A percentile compares a stretch with the other conserved stretches of the same genome.
These are phyloP conservation scores for Xylariomycetidae sp. DNA, from an alignment of 2,329 filamentous ascomycete genomes.

Conservation along the genomic window DNA sequence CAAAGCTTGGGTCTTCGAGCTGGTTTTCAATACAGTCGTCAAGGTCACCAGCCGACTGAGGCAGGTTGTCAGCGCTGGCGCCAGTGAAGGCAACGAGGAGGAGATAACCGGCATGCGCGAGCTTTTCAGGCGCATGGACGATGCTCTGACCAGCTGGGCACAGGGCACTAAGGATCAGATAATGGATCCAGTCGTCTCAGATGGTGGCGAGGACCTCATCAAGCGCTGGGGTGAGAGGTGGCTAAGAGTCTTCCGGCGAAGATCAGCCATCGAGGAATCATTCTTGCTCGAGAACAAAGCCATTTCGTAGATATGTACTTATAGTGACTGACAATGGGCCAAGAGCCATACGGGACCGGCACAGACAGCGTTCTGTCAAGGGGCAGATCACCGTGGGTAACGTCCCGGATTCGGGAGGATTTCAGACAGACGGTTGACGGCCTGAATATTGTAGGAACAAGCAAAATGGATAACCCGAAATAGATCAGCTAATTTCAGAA, in stretches of 20 bases:
- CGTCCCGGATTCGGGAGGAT: too few species aligned
- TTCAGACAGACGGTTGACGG: too few species aligned
- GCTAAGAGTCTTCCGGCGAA: slow-evolving; percentile 78
- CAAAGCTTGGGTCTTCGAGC: slow-evolving; percentile 77
- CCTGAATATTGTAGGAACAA: too few species aligned
- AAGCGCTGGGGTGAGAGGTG: slow-evolving; percentile 80
- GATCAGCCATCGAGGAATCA: slow-evolving; percentile 80
- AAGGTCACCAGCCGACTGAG: slow-evolving; percentile 87
- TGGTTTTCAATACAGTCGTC: slow-evolving; percentile 80
- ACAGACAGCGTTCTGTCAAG: too few species aligned
- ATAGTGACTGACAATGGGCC: too few species aligned
- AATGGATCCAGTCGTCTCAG: slow-evolving; percentile 53
- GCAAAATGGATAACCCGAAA: too few species aligned
- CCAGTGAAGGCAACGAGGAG: slow-evolving; percentile 45
- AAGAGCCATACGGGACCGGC: too few species aligned
- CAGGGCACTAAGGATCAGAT: slow-evolving; percentile 68
- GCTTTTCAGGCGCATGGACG: slow-evolving; percentile 77
- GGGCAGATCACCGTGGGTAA: too few species aligned
- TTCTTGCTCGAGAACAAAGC: slow-evolving; percentile 21
- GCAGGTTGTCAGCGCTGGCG: slow-evolving; percentile 65
- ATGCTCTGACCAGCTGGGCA: slow-evolving; percentile 69
- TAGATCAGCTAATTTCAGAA: too few species aligned
- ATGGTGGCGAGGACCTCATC: slow-evolving; percentile 62
- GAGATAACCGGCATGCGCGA: slow-evolving; percentile 73
- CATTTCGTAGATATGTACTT: too few species aligned